Base-by-base conservation (phyloP, 331 rosid species). In the Pyracantha coccinea region DNA sequence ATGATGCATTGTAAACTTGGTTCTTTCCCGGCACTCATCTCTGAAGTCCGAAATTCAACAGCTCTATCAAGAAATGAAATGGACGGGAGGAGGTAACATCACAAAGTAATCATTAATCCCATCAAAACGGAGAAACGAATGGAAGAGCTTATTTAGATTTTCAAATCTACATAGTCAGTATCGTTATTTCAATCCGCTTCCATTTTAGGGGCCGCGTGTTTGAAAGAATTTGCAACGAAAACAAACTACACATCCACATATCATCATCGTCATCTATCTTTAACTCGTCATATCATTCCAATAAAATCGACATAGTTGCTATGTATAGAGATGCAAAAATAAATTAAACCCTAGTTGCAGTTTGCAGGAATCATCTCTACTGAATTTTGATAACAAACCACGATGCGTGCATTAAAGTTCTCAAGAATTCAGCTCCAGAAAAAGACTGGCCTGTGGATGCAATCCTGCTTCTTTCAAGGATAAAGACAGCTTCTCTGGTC, bases 381-480 rank as follows among this genome's bases (percentile, higher is more conserved):
- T 17, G 9, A 59, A 16, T 33, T 60, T 31, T 15, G 10, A 73
- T 38, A 21, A 27, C 66, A 29, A 59, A 65, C 63, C 9, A 44
- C 21, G 20, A 27, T 33, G 23, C 44, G 45, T 38, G 45, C 45
- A 38, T 38, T 38, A 10, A 38, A 10, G 45, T 52, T 25, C 68
- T 82, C 62, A 84, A 10, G 77, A 77, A 81, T 77, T 82, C 50
- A 76, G 76, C 82, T 87, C 91, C 87, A 87, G 88, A 77, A 87
- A 87, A 68, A 87, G 88, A 72, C 91, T 80, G 45, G 88, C 91
- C 75, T 87, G 91, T 81, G 99, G 99, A 84, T 95, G 98, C 83
- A 95, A 88, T 67, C 98, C 97, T 19, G 97, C 96, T 80, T 95
- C 99, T 81, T 89, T 88, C 93, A 95, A 83, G 75, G 97, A 81